phyloP scores from a whole-genome alignment of 352 stramenopile genomes.

The Pythium sukuiense region DNA sequence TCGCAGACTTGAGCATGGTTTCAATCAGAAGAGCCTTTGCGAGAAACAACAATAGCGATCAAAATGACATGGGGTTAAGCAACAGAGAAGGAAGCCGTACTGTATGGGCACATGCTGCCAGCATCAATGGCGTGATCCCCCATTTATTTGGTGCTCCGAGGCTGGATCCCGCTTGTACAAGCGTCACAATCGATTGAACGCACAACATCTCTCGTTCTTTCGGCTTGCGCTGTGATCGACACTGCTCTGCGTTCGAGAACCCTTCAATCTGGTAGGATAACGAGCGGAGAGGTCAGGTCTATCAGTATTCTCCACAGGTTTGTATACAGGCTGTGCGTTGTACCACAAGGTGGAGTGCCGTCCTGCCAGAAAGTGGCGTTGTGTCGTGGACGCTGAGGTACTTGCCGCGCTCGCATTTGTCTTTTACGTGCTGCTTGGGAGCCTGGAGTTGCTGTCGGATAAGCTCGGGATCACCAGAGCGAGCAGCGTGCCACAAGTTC shows the following conservation, averaged over 20 bases:
- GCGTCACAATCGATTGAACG: neutral
- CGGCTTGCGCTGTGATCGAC: slow-evolving; percentile 22
- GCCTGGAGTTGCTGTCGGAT: slow-evolving; percentile 5
- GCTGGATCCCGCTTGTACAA: slow-evolving; percentile 18
- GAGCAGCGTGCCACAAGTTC: slow-evolving; percentile 26
- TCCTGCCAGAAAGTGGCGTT: slow-evolving; percentile 37
- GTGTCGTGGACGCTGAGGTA: slow-evolving; percentile 26
- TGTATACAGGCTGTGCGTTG: too few relatives aligned
- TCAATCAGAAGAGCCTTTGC: slow-evolving; percentile 32
- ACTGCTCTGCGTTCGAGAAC: neutral
- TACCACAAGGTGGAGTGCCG: slow-evolving; percentile 53
- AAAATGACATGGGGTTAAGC: neutral
- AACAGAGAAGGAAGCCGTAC: slow-evolving; percentile 19
- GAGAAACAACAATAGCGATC: neutral
- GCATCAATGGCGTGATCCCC: slow-evolving; percentile 64
- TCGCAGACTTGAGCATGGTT: slow-evolving; percentile 35
- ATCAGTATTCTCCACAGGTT: neutral
- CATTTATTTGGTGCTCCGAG: slow-evolving; percentile 43
- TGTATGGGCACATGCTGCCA: slow-evolving; percentile 38
- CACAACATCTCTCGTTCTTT: slow-evolving; percentile 14
- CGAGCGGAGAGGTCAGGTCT: neutral
- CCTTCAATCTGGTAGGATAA: slow-evolving; percentile 4
- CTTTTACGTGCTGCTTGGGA: neutral
- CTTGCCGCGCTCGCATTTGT: neutral
- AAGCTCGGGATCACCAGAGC: neutral